phyloP scores from a whole-genome alignment of 2,329 filamentous ascomycete genomes.

The Lachnellula hyalina region DNA sequence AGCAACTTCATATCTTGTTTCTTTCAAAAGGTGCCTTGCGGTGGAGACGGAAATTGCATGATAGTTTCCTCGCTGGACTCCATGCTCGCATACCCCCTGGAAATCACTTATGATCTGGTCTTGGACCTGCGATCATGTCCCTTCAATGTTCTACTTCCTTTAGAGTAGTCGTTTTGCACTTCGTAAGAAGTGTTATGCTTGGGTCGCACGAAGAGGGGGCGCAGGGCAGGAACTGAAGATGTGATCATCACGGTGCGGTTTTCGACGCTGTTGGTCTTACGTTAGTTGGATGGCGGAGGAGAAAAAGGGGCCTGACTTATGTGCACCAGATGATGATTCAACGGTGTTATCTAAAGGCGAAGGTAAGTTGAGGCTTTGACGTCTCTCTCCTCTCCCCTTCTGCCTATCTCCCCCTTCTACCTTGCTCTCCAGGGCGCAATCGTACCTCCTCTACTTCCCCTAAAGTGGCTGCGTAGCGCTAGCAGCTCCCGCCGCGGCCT shows the following conservation, averaged over 20 bases:
- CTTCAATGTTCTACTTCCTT: background rate
- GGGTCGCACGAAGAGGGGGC: constrained; percentile 5
- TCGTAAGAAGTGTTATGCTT: background rate
- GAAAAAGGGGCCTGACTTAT: background rate
- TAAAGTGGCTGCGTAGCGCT: no score
- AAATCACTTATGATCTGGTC: background rate
- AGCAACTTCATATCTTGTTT: no score
- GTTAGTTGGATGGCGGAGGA: background rate
- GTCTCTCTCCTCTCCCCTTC: no score
- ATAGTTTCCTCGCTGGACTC: constrained; percentile 4
- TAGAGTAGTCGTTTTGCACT: background rate
- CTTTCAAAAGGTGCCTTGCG: no score
- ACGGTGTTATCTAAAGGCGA: constrained; percentile 5
- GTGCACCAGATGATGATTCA: constrained; percentile 6
- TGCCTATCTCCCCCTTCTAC: no score
- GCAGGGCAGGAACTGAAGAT: constrained; percentile 8
- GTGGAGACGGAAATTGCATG: background rate
- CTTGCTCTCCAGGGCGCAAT: no score
- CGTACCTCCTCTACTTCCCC: no score
- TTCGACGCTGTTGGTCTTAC: constrained; percentile 2
- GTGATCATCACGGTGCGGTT: constrained; percentile 8
- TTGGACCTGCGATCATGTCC: background rate
- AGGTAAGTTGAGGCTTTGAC: background rate
- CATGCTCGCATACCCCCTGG: background rate
- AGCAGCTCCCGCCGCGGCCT: no score